phyloP scores from a whole-genome alignment of 768 basidiomycete genomes.

The Amanita rimosa region DNA sequence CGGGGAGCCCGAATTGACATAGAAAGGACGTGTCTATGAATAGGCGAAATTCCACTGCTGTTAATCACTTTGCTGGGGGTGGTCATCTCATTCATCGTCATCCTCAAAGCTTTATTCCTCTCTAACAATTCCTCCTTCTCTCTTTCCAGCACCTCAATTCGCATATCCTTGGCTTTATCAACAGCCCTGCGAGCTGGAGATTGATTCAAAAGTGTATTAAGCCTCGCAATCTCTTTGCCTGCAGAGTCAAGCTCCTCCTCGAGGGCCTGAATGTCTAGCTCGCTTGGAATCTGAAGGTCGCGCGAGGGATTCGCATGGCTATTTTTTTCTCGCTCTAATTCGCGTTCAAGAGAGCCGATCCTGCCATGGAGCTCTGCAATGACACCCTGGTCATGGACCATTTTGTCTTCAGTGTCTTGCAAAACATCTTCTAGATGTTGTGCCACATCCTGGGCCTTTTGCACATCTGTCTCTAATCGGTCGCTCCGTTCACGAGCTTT shows the following conservation, averaged over 20 bases:
- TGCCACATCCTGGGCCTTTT: slow-evolving; percentile 42
- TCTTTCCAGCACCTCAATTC: slow-evolving; percentile 64
- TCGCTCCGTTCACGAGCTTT: slow-evolving; percentile 37
- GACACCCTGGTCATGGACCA: slow-evolving; percentile 47
- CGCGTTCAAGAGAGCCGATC: slow-evolving; percentile 42
- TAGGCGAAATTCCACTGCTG: slow-evolving; percentile 58
- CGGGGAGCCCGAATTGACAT: slow-evolving; percentile 60
- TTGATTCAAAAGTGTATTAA: slow-evolving; percentile 56
- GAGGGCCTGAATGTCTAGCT: slow-evolving; percentile 52
- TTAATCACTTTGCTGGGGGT: slow-evolving; percentile 51
- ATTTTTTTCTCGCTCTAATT: slow-evolving; percentile 32
- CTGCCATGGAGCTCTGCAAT: slow-evolving; percentile 39
- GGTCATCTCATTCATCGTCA: slow-evolving; percentile 35
- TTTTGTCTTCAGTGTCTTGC: slow-evolving; percentile 63
- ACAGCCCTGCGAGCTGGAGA: slow-evolving; percentile 71
- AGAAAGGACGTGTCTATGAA: slow-evolving; percentile 60
- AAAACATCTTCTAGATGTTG: slow-evolving; percentile 69
- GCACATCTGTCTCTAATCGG: slow-evolving; percentile 38
- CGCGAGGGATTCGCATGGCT: slow-evolving; percentile 14
- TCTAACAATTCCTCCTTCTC: slow-evolving; percentile 71
- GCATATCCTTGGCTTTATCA: slow-evolving; percentile 64
- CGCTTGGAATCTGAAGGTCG: slow-evolving; percentile 22
- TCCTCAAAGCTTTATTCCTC: slow-evolving; percentile 48
- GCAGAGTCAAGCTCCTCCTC: slow-evolving; percentile 73
- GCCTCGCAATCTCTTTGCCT: slow-evolving; percentile 59